These are phyloP conservation scores for Elymus sibiricus DNA, from an alignment of 176 grass and related monocot genomes.

Conservation along the genomic window DNA sequence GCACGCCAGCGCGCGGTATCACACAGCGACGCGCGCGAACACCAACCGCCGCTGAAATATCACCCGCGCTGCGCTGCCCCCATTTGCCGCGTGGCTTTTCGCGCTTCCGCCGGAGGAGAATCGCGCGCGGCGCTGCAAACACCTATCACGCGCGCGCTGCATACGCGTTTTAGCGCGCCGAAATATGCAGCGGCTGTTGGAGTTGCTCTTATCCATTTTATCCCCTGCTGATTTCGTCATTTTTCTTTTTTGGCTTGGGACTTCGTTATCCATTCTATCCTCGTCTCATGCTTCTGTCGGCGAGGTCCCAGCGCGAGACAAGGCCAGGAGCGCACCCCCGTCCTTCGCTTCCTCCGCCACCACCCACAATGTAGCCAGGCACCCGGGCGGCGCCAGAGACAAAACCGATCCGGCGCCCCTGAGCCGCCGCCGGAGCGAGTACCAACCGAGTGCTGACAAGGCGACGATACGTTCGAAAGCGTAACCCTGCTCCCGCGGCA, in stretches of 20 bases:
- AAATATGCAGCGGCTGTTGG: too few species aligned
- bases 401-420: background rate
- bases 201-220: too few species aligned
- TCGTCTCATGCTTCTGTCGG: background rate
- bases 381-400: background rate
- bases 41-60: too few species aligned
- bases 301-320: background rate
- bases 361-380: background rate
- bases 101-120: too few species aligned
- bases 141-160: too few species aligned
- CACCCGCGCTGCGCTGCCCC: too few species aligned
- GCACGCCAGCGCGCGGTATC: too few species aligned
- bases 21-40: too few species aligned
- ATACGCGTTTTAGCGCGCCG: too few species aligned
- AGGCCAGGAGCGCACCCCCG: background rate
- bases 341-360: conserved; percentile 2
- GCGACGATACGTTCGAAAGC: conserved; percentile 9
- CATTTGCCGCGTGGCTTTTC: too few species aligned
- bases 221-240: too few species aligned
- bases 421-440: background rate
- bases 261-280: background rate
- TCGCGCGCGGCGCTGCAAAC: too few species aligned
- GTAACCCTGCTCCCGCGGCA: background rate
- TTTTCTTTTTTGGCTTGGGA: background rate
- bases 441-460: background rate